Evolutionary conservation across 148 eudicot species (phyloP), one percentile per base, ranked within the genome.

Genomic region (Limonium bicolor): DNA sequence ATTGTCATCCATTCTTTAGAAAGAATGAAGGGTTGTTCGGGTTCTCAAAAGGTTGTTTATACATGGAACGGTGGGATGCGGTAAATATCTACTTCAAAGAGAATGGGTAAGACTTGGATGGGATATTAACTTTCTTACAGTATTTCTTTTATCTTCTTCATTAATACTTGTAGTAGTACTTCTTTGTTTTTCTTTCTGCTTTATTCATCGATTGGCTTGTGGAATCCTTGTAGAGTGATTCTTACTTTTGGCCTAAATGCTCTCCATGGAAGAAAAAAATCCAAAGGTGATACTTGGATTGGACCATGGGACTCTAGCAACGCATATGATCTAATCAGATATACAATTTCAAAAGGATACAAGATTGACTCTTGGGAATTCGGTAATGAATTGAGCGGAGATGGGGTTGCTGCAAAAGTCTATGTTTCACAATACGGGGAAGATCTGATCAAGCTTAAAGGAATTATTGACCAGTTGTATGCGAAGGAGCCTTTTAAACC

Each of bases 311-410:
- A 84, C 53, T 50, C 78, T 36, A 71, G 60, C 44, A 90, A 90
- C 48, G 73, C 93, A 7, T 45, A 39, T 26, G 88, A 80, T 55
- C 81, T 90, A 63, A 81, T 90, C 2, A 59, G 65, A 19, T 81
- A 78, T 59, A 90, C 99, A 10, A 44, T 81, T 30, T 75, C 94
- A 30, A 81, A 81, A 63, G 99, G 99, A 23, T 73, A 90, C 67
- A 51, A 36, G n/a, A 65, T 90, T 36, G 78, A 85, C 48, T 85
- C 99, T 41, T 90, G 95, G 95, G 99, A 90, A 69, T 67, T 80
- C n/a, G 99, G 99, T 88, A 81, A 32, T 51, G 99, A 92, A 54
- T 68, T 92, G 60, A 59, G 84, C 59, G 99, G 99, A 33, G 67
- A 28, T 27, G 99, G 99, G 8, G 51, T 85, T 23, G 82, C 71